These are phyloP conservation scores for Nicotiana undulata DNA, from an alignment of 257 asterid genomes.

Conservation along the genomic window DNA sequence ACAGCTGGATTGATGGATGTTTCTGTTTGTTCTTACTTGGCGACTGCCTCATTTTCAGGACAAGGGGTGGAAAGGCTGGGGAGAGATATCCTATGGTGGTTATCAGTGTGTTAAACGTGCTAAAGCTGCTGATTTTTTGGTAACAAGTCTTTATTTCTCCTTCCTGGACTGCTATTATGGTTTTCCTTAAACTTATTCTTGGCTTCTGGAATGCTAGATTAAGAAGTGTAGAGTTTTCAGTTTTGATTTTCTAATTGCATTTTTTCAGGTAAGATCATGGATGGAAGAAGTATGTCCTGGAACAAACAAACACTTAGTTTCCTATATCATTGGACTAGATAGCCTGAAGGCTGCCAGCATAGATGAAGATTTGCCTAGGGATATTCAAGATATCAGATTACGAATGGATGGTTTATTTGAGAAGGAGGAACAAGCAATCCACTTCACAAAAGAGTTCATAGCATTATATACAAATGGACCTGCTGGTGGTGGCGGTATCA, in stretches of 20 bases:
- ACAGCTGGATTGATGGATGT: not conserved
- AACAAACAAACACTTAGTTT: conserved; percentile 32
- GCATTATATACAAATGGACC: conserved; percentile 99
- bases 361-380: conserved; percentile 15
- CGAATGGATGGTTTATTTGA: conserved; percentile 94
- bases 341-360: conserved; percentile 54
- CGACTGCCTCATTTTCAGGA: conserved; percentile 35
- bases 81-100: conserved; percentile 97
- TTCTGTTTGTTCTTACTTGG: not conserved
- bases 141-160: conserved; percentile 14
- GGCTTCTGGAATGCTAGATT: not conserved
- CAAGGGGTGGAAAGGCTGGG: conserved; percentile 98
- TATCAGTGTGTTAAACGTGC: conserved; percentile 64
- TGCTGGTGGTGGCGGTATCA: conserved; percentile 99
- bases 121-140: conserved; percentile 89
- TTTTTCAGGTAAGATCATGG: conserved; percentile 84
- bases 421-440: conserved; percentile 71
- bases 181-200: not conserved
- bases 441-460: conserved; percentile 63
- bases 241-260: not conserved
- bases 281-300: conserved; percentile 77
- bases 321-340: conserved; percentile 86
- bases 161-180: not conserved
- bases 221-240: not conserved
- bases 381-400: conserved; percentile 61